Evolutionary conservation across 345 rosid species (phyloP).

Genomic region (Turritis glabra): DNA sequence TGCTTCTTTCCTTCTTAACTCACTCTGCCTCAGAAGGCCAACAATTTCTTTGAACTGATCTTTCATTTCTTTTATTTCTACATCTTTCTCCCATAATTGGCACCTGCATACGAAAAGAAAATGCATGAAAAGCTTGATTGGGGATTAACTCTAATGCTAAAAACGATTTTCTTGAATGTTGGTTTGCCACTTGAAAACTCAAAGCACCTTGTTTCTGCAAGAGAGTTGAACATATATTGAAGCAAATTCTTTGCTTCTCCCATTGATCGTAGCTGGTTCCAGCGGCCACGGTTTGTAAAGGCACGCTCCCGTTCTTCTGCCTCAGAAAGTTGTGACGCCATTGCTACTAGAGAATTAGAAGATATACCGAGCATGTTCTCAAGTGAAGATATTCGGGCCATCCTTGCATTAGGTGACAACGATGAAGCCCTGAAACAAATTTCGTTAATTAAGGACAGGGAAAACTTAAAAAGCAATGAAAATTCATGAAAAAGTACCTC

Average conservation of each 20-base stretch:
- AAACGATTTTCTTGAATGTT: background rate
- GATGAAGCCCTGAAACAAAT: slow-evolving; percentile 76
- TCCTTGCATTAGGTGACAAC: slow-evolving; percentile 89
- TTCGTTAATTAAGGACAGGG: background rate
- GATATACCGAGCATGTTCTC: slow-evolving; percentile 92
- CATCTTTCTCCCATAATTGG: slow-evolving; percentile 89
- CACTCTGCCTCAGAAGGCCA: slow-evolving; percentile 71
- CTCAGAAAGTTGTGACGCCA: slow-evolving; percentile 99
- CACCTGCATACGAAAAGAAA: slow-evolving; percentile 53
- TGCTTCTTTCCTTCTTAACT: slow-evolving; percentile 69
- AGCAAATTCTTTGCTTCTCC: slow-evolving; percentile 97
- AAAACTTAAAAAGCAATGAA: background rate
- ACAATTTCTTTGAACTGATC: slow-evolving; percentile 92
- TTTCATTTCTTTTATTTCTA: slow-evolving; percentile 91
- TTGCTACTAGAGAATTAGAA: slow-evolving; percentile 90
- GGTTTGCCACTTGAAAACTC: background rate
- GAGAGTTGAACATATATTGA: slow-evolving; percentile 89
- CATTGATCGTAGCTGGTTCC: slow-evolving; percentile 99
- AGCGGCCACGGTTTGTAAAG: slow-evolving; percentile 87
- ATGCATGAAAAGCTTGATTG: background rate
- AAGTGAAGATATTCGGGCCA: slow-evolving; percentile 87
- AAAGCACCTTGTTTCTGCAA: slow-evolving; percentile 75
- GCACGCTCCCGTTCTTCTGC: slow-evolving; percentile 97
- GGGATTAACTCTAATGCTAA: background rate
- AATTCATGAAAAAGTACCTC: slow-evolving; percentile 50